Percentiles rank a stretch among this genome's conserved stretches.
phyloP scores from a whole-genome alignment of 495 filamentous ascomycete genomes.

The Neurospora terricola region DNA sequence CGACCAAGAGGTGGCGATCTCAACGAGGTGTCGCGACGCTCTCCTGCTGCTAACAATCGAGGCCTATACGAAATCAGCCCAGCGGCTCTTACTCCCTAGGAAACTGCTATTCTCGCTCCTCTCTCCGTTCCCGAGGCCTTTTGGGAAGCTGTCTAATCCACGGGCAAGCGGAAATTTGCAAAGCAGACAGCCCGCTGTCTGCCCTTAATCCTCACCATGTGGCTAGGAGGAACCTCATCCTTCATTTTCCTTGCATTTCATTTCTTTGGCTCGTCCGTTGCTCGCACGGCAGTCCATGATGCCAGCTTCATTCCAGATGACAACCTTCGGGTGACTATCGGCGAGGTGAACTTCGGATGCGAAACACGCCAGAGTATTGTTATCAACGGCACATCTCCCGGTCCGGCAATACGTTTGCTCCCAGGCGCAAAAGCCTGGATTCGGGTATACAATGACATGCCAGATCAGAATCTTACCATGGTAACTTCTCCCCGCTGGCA shows the following conservation, averaged over 20 bases:
- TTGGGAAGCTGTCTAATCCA: no score
- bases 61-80: no score
- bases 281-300: constrained; percentile 21
- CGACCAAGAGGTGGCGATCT: neutral
- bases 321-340: constrained; percentile 34
- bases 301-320: constrained; percentile 39
- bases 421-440: constrained; percentile 45
- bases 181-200: neutral
- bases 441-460: constrained; percentile 50
- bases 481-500: constrained; percentile 18
- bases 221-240: neutral
- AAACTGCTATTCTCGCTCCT: no score
- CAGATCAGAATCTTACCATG: constrained; percentile 43
- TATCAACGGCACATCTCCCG: constrained; percentile 45
- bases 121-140: no score
- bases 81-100: no score
- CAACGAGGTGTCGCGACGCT: no score
- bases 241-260: constrained; percentile 1
- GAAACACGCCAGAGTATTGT: constrained; percentile 32
- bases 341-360: constrained; percentile 33
- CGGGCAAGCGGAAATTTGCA: neutral
- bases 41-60: no score
- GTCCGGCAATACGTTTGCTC: constrained; percentile 37
- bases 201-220: neutral
- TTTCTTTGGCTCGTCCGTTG: constrained; percentile 1